A percentile compares a stretch with the other conserved stretches of the same genome.
These are phyloP conservation scores for Candida coleopterorum DNA, from an alignment of 805 yeast genomes.

Conservation along the genomic window DNA sequence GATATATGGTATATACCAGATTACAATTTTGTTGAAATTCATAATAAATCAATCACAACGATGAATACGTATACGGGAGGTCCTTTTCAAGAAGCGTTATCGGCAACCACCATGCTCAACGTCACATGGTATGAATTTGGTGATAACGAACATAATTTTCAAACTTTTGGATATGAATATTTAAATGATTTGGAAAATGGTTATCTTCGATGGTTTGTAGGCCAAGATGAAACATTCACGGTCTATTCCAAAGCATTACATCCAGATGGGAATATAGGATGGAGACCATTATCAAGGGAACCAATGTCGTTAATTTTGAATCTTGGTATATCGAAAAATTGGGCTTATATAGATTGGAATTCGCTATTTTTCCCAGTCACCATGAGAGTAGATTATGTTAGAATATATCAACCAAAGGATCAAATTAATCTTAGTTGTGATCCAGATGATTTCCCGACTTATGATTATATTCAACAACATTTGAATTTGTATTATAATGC, in stretches of 20 bases:
- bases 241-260: constrained; percentile 69
- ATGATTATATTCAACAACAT: constrained; percentile 74
- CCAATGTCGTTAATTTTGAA: constrained; percentile 90
- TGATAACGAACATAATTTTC: constrained; percentile 46
- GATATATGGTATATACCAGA: constrained; percentile 95
- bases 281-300: constrained; percentile 79
- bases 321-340: constrained; percentile 83
- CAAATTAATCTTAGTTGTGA: constrained; percentile 70
- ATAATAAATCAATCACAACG: constrained; percentile 62
- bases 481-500: constrained; percentile 60
- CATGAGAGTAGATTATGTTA: constrained; percentile 77
- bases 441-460: constrained; percentile 80
- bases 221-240: constrained; percentile 72
- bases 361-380: constrained; percentile 71
- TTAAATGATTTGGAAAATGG: constrained; percentile 59
- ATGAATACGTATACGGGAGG: constrained; percentile 93
- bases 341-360: constrained; percentile 95
- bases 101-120: constrained; percentile 76
- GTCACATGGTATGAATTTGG: constrained; percentile 77
- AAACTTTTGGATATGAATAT: constrained; percentile 75
- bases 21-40: constrained; percentile 69
- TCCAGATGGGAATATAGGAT: constrained; percentile 86
- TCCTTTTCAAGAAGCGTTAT: constrained; percentile 88
- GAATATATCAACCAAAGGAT: constrained; percentile 83
- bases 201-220: constrained; percentile 83